These are phyloP conservation scores for Lactarius tabidus DNA, from an alignment of 768 basidiomycete genomes.

Conservation along the genomic window DNA sequence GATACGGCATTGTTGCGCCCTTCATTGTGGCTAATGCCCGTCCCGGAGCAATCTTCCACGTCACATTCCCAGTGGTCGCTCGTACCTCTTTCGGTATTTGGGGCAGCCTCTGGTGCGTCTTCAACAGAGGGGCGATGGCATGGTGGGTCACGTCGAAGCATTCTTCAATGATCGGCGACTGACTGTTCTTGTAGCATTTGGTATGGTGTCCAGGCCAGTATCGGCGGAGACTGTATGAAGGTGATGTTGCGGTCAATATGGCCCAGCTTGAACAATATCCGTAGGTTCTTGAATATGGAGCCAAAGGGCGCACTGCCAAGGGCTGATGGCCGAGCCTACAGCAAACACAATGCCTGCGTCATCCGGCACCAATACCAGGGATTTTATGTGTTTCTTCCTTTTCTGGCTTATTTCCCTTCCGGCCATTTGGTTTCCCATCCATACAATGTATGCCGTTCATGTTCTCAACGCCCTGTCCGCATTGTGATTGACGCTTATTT, in stretches of 20 bases:
- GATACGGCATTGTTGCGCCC: constrained; percentile 42
- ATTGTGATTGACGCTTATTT: constrained; percentile 12
- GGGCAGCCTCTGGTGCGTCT: constrained; percentile 75
- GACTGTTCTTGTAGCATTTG: constrained; percentile 45
- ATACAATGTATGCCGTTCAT: constrained; percentile 53
- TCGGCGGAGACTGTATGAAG: constrained; percentile 75
- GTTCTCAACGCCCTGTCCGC: constrained; percentile 13
- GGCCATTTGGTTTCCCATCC: constrained; percentile 78
- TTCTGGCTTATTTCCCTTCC: constrained; percentile 82
- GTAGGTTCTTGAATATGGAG: constrained; percentile 37
- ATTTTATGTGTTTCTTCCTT: constrained; percentile 80
- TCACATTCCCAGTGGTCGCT: constrained; percentile 72
- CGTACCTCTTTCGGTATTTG: constrained; percentile 77
- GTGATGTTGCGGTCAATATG: constrained; percentile 75
- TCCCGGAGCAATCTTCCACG: constrained; percentile 71
- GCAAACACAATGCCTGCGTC: constrained; percentile 70
- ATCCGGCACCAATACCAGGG: constrained; percentile 69
- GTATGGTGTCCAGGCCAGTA: constrained; percentile 78
- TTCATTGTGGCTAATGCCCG: constrained; percentile 77
- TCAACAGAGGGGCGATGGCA: constrained; percentile 70
- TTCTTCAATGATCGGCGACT: not conserved
- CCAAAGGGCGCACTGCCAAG: not conserved
- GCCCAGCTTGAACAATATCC: constrained; percentile 65
- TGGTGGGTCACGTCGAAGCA: constrained; percentile 45
- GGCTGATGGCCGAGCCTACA: constrained; percentile 29